Evolutionary conservation across 2,329 filamentous ascomycete genomes (phyloP).

Genomic region (Parascedosporium putredinis): DNA sequence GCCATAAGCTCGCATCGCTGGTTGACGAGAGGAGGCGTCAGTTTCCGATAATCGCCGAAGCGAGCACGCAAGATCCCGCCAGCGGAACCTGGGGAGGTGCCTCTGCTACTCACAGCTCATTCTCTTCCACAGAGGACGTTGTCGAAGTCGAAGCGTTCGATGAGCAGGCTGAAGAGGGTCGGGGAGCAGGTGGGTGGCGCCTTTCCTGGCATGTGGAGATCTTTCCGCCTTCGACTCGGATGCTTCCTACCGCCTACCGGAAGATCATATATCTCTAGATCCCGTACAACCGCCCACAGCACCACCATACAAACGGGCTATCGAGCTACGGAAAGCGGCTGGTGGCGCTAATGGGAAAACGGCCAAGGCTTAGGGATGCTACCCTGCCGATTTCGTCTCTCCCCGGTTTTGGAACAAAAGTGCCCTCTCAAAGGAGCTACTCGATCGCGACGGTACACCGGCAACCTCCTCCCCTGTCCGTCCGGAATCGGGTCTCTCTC

Average conservation of each 20-base stretch:
- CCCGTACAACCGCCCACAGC: constrained; percentile 93
- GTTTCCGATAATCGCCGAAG: constrained; percentile 29
- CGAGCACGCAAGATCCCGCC: constrained; percentile 33
- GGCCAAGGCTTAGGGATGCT: constrained; percentile 18
- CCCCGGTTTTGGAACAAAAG: too few species aligned
- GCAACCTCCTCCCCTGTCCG: too few species aligned
- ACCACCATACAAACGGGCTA: constrained; percentile 82
- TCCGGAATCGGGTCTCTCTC: too few species aligned
- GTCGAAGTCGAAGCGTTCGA: constrained; percentile 17
- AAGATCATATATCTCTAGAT: constrained; percentile 76
- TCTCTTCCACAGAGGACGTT: constrained; percentile 30
- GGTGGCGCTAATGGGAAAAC: constrained; percentile 73
- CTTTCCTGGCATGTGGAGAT: constrained; percentile 95
- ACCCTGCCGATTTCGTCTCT: not conserved
- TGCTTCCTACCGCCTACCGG: constrained; percentile 82
- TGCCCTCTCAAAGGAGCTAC: too few species aligned
- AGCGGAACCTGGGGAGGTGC: constrained; percentile 32
- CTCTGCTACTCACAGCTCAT: constrained; percentile 14
- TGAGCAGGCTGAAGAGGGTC: constrained; percentile 18
- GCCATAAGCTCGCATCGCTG: constrained; percentile 42
- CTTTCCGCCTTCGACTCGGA: constrained; percentile 91
- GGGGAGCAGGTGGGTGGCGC: constrained; percentile 67
- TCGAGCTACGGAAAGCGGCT: constrained; percentile 63
- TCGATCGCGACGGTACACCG: too few species aligned
- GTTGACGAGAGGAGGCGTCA: constrained; percentile 29